phyloP scores from a whole-genome alignment of 306 rosid species.

The Dalbergia oliveri region DNA sequence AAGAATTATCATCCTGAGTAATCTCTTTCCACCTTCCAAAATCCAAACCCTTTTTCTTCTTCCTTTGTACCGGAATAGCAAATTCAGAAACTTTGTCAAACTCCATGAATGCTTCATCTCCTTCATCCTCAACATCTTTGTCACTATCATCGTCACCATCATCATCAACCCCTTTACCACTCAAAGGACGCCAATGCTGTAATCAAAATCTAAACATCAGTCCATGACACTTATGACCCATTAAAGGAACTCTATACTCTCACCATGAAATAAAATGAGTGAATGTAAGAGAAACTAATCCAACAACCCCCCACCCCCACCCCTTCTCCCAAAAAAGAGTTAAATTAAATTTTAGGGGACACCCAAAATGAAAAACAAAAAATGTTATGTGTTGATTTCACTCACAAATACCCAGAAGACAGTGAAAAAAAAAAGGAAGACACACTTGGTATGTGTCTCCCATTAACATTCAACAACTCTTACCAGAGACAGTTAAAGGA shows the following conservation, averaged over 20 bases:
- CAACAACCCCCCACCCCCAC: too few relatives aligned
- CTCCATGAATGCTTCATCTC: constrained; percentile 54
- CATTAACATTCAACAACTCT: not conserved
- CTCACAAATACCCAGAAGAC: not conserved
- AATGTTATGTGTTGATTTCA: not conserved
- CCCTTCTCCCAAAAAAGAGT: too few relatives aligned
- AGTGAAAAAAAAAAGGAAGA: constrained; percentile 8
- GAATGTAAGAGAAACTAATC: not conserved
- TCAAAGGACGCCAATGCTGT: constrained; percentile 84
- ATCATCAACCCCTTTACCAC: constrained; percentile 44
- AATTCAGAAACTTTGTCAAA: constrained; percentile 57
- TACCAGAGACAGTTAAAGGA: not conserved
- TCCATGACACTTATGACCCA: constrained; percentile 23
- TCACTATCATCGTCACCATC: constrained; percentile 39
- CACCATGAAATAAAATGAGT: constrained; percentile 29
- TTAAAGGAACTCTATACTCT: constrained; percentile 32
- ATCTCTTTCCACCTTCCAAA: constrained; percentile 75
- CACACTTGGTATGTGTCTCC: not conserved
- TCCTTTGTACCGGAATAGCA: constrained; percentile 79
- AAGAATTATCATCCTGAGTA: constrained; percentile 51
- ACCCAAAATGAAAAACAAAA: not conserved
- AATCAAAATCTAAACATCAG: constrained; percentile 46
- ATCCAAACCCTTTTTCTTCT: constrained; percentile 66
- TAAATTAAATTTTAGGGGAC: too few relatives aligned
- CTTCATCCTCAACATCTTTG: constrained; percentile 54